Base-by-base conservation (phyloP, 2,329 filamentous ascomycete genomes). In the Domatiomyces catenatus region DNA sequence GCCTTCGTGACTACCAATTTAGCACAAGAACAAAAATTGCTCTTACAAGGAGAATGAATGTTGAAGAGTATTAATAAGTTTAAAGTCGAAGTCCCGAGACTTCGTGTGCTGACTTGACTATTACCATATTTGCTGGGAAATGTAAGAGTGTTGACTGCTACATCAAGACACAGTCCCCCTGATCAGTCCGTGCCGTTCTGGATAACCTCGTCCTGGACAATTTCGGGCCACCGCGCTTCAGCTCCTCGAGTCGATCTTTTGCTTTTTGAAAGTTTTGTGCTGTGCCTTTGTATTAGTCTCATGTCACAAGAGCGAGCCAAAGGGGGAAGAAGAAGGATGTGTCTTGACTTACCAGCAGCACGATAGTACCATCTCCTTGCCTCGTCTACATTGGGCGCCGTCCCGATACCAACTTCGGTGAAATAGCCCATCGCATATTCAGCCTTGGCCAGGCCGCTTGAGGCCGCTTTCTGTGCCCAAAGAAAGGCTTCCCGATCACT, bases 311-410 rank as follows among this genome's bases (percentile, higher is more conserved):
- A n/a, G 19, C 42, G 12, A 32, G n/a, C n/a, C n/a, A 42, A 39
- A 46, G 6, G 44, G 47, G 17, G 7, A 47, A 42, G 39, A 5
- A 8, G 44, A 49, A 48, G n/a, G n/a, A n/a, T n/a, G n/a, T n/a
- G n/a, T n/a, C n/a, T n/a, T 52, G 53, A 81, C 87, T 80, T 75
- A 95, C 90, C 85, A 64, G 92, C 92, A 68, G 92, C 89, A 66
- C 90, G 77, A 77, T 89, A 95, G 69, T 98, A 98, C 92, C 92
- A 98, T 60, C 88, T 79, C 74, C 94, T 95, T 19, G 90, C 92
- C 69, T 96, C 92, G 61, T 98, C 92, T 60, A 95, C 62, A 64
- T 90, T 93, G 7, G 84, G 80, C 15, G 83, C 75, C 56, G 86
- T 81, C 26, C 92, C 92, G 59, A 98, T 96, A 10, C 92, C 92